Evolutionary conservation across 140 eudicot genomes (phyloP).

Genomic region (Ambrosia hybrid): DNA sequence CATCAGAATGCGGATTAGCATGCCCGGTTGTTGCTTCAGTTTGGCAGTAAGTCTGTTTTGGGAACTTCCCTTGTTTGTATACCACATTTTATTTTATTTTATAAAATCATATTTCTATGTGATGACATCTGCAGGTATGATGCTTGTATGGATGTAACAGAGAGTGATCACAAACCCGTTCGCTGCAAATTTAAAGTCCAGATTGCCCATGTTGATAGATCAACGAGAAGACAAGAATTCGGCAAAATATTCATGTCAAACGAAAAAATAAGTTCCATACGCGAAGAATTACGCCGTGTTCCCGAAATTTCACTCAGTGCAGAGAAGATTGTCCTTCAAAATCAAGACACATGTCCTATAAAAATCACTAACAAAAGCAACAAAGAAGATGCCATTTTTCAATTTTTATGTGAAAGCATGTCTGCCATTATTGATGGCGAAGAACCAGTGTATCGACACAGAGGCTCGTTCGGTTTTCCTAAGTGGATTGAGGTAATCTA

Average conservation of each 20-base stretch:
- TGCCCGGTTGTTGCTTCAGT: constrained; percentile 88
- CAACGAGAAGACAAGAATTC: constrained; percentile 77
- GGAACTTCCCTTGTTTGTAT: constrained; percentile 1
- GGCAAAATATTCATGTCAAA: constrained; percentile 66
- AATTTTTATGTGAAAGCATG: constrained; percentile 69
- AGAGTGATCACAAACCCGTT: constrained; percentile 97
- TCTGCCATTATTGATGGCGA: constrained; percentile 51
- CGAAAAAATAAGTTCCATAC: constrained; percentile 43
- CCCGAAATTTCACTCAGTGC: constrained; percentile 59
- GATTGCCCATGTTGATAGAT: constrained; percentile 83
- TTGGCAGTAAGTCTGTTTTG: constrained; percentile 53
- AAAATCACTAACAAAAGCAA: constrained; percentile 58
- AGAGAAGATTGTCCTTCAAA: constrained; percentile 55
- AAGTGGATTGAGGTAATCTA: constrained; percentile 86
- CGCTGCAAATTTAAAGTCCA: constrained; percentile 84
- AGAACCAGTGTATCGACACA: constrained; percentile 55
- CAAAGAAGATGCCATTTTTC: constrained; percentile 54
- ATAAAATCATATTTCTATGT: constrained; percentile 12
- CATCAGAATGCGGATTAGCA: constrained; percentile 77
- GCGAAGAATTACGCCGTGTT: constrained; percentile 55
- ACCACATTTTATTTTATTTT: background rate
- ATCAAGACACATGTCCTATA: constrained; percentile 52
- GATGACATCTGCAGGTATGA: constrained; percentile 55
- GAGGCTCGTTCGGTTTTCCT: constrained; percentile 84
- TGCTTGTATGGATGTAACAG: constrained; percentile 94